Percentiles rank a stretch among this genome's conserved stretches.
These are phyloP conservation scores for Boletus insuetus DNA, from an alignment of 768 basidiomycete genomes.

Conservation along the genomic window DNA sequence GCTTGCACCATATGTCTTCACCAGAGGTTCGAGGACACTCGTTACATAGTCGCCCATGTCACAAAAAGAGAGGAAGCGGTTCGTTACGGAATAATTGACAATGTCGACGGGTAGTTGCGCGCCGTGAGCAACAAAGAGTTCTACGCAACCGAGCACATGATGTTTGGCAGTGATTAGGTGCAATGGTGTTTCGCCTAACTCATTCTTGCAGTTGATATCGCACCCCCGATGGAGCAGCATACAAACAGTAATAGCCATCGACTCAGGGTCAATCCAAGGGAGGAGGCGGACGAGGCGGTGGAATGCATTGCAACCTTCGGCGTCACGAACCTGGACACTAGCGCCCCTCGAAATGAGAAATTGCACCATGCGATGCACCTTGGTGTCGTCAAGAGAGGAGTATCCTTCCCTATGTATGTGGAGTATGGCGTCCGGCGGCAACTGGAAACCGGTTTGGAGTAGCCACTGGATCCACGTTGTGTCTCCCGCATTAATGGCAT, in stretches of 20 bases:
- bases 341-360: background rate
- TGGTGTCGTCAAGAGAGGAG: no score
- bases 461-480: background rate
- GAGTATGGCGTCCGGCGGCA: background rate
- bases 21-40: background rate
- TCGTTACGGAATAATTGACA: background rate
- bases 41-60: no score
- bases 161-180: background rate
- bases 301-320: background rate
- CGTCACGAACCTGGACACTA: background rate
- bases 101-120: background rate
- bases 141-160: background rate
- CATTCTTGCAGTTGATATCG: background rate
- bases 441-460: background rate
- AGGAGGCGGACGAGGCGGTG: background rate
- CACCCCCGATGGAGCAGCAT: background rate
- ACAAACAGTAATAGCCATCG: no score
- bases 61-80: background rate
- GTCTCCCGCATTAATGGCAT: background rate
- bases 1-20: background rate
- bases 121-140: background rate
- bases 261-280: background rate
- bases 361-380: no score
- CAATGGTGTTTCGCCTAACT: background rate
- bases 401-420: background rate